Base-by-base conservation (phyloP, 176 grass and related monocot species). In the Aegilops sharonensis region DNA sequence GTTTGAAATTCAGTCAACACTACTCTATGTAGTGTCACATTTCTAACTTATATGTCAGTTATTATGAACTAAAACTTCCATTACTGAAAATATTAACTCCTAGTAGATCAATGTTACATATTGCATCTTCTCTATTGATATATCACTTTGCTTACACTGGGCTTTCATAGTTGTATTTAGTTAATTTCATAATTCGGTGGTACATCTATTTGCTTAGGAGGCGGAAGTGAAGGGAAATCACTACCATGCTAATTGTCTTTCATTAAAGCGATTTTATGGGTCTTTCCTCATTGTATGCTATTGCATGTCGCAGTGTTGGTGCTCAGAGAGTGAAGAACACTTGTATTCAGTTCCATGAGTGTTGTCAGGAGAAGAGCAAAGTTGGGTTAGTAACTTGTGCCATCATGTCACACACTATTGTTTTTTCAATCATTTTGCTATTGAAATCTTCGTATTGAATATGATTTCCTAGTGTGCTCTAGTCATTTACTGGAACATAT, bases 251-350 rank as follows among this genome's bases (percentile, higher is more conserved):
- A 2, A 45, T 27, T 11, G 60, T 66, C 54, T 31, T 75, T 36
- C 47, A 52, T 68, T 43, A 25, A 77, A 83, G 3, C 21, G 54
- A 3, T 84, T 81, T 61, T 54, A 4, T 72, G 60, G 24, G 6
- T 21, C 20, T 11, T 68, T 87, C 70, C 20, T 84, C 54, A 77
- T 78, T 82, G 40, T 79, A 25, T 31, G 30, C 89, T 64, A 48
- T 52, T 84, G 27, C 45, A 34, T 69, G 62, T 88, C 77, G 31
- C 75, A 97, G 95, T 78, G 89, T 97, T 60, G 95, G 95, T 56
- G 92, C 90, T 36, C 60, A 71, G 32, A 91, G 89, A 70, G 92
- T 97, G 23, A 90, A 85, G 56, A 65, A 88, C 12, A 84, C 79
- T 4, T 92, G 92, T 45, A 71, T 91, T 21, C 81, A 91, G 24